These are phyloP conservation scores for Sporobolomyces pararoseus DNA, from an alignment of 768 basidiomycete genomes.

Conservation along the genomic window DNA sequence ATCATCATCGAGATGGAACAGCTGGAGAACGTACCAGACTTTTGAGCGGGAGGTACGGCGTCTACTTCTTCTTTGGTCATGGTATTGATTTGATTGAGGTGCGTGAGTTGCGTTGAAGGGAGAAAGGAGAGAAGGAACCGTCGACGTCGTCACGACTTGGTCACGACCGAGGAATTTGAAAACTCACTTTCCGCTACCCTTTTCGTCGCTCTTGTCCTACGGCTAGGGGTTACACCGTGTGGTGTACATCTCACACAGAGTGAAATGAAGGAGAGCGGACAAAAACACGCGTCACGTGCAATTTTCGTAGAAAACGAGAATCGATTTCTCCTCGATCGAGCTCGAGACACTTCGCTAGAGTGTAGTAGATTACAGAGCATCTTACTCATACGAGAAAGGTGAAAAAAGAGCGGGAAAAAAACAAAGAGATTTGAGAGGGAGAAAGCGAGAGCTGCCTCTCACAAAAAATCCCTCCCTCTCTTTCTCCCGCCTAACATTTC, in stretches of 20 bases:
- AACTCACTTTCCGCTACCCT: too few species aligned
- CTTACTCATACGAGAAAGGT: too few species aligned
- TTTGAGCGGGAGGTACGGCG: constrained; percentile 17
- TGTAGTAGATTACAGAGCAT: too few species aligned
- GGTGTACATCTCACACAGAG: too few species aligned
- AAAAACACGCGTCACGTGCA: too few species aligned
- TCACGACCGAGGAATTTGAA: too few species aligned
- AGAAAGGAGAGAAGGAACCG: neutral
- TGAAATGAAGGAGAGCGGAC: too few species aligned
- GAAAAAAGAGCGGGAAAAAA: neutral
- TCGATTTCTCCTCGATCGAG: too few species aligned
- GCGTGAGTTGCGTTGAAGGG: neutral
- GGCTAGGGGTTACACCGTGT: too few species aligned
- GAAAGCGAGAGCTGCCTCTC: neutral
- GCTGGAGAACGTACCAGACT: constrained; percentile 13
- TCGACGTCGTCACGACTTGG: neutral
- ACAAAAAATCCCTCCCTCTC: neutral
- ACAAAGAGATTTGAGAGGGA: neutral
- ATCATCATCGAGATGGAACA: neutral
- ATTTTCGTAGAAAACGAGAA: too few species aligned
- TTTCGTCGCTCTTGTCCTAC: neutral
- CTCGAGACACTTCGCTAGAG: too few species aligned
- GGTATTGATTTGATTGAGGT: neutral
- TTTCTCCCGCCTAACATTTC: constrained; percentile 1
- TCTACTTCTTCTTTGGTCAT: constrained; percentile 26